Base-by-base conservation (phyloP, 129 eudicot species). In the Lactuca sativa region DNA sequence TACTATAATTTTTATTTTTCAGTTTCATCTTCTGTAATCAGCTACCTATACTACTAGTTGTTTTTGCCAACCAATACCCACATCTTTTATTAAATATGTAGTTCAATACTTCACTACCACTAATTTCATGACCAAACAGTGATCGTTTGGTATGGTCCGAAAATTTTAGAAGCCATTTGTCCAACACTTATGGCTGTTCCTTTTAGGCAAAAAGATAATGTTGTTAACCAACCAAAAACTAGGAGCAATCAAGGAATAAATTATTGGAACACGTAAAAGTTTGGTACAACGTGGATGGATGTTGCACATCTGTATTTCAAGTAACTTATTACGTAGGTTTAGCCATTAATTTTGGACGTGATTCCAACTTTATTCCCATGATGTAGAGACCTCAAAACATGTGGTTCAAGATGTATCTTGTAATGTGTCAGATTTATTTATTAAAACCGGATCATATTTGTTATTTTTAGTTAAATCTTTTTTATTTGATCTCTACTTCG, bases 281-380 rank as follows among this genome's bases (percentile, higher is more conserved):
- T 71, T 16, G 76, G 48, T 59, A 60, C 68, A 33, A 71, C 76
- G 75, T 71, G 67, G 58, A 43, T 71, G 49, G 67, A 59, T 58
- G 59, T 71, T 14, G 67, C 59, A 58, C 52, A 58, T n/a, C 49
- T 9, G 36, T 0, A 16, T 1, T 56, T 25, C 14, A 70, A 18
- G 66, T 70, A 64, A 70, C 59, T 55, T 70, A 43, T 70, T 70
- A 70, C 66, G 74, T 55, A 36, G 8, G n/a, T 30, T 37, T 30
- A 57, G 47, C 65, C 74, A 70, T 43, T 17, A 41, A 40, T 30
- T 57, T 41, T 34, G 49, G 44, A 70, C 74, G 74, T 70, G n/a
- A 31, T 69, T 47, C 14, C 10, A 40, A 18, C 56, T 56, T 69
- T 47, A 47, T 47, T 11, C 52, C 15, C 13, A 47, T 47, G n/a